These are phyloP conservation scores for Pterocarpus macrocarpus DNA, from an alignment of 306 rosid genomes.

Conservation along the genomic window DNA sequence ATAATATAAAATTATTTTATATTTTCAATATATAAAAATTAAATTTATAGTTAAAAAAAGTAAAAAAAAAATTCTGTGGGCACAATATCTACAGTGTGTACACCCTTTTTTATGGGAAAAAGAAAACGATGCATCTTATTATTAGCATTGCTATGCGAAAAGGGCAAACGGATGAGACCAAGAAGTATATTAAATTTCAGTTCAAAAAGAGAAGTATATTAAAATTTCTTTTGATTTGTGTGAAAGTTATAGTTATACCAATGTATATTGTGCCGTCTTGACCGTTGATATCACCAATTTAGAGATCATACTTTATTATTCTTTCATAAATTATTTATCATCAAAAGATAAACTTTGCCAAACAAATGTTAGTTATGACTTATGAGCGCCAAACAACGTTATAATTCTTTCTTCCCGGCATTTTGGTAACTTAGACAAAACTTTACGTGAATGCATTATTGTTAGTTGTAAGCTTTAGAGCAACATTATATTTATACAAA, in stretches of 20 bases:
- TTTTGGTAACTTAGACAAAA: constrained; percentile 7
- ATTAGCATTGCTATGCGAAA: background rate
- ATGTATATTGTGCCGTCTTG: background rate
- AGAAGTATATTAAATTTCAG: background rate
- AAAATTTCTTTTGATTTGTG: constrained; percentile 3
- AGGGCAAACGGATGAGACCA: background rate
- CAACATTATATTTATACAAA: background rate
- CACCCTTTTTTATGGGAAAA: background rate
- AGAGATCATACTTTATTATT: background rate
- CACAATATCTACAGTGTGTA: background rate
- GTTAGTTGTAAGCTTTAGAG: constrained; percentile 28
- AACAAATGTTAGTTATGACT: constrained; percentile 40
- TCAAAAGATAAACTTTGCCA: background rate
- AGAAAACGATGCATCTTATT: constrained; percentile 16
- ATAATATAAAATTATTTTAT: no score
- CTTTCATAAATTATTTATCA: background rate
- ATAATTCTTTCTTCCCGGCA: constrained; percentile 27
- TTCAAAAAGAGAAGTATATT: background rate
- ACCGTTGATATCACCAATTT: background rate
- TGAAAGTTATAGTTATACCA: background rate
- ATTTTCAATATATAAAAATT: no score
- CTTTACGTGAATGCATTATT: background rate
- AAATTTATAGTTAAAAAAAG: no score
- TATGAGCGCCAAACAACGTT: constrained; percentile 29
- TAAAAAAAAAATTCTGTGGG: background rate